Conservation (phyloP, 2,329 filamentous ascomycete genomes). For the Talaromyces sp. region DNA sequence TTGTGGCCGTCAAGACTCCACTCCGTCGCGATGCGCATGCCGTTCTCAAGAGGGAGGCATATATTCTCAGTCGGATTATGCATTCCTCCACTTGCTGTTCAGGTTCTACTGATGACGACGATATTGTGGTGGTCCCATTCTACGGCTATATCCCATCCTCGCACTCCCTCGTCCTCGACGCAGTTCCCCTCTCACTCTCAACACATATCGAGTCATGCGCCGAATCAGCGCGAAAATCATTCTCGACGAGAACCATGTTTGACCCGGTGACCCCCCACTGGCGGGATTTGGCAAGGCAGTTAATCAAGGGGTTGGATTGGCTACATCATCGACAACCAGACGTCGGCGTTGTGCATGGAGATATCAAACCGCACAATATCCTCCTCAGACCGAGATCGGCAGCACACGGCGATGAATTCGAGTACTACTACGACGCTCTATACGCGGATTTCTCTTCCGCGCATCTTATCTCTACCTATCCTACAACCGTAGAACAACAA, state of each 20-base stretch:
- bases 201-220: slow-evolving; percentile 37
- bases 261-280: slow-evolving; percentile 43
- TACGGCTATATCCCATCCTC: slow-evolving; percentile 38
- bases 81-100: slow-evolving; percentile 14
- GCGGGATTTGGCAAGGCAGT: slow-evolving; percentile 36
- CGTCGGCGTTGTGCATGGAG: slow-evolving; percentile 40
- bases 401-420: slow-evolving; percentile 22
- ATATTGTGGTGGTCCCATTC: slow-evolving; percentile 40
- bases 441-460: slow-evolving; percentile 45
- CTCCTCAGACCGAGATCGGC: slow-evolving; percentile 24
- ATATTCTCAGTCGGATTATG: slow-evolving; percentile 27
- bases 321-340: slow-evolving; percentile 39
- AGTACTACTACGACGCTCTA: slow-evolving; percentile 39
- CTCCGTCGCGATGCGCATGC: slow-evolving; percentile 35
- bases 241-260: slow-evolving; percentile 41
- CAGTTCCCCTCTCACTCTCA: slow-evolving; percentile 41
- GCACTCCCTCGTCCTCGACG: slow-evolving; percentile 41
- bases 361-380: slow-evolving; percentile 32
- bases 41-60: slow-evolving; percentile 41
- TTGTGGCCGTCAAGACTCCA: slow-evolving; percentile 45
- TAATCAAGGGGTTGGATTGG: slow-evolving; percentile 41
- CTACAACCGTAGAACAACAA: neutral
- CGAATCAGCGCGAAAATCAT: slow-evolving; percentile 23
- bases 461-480: slow-evolving; percentile 18
- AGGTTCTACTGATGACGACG: neutral